Percentiles rank a stretch among this genome's conserved stretches.
phyloP scores from a whole-genome alignment of 2,329 filamentous ascomycete genomes.

The Calycina marina region DNA sequence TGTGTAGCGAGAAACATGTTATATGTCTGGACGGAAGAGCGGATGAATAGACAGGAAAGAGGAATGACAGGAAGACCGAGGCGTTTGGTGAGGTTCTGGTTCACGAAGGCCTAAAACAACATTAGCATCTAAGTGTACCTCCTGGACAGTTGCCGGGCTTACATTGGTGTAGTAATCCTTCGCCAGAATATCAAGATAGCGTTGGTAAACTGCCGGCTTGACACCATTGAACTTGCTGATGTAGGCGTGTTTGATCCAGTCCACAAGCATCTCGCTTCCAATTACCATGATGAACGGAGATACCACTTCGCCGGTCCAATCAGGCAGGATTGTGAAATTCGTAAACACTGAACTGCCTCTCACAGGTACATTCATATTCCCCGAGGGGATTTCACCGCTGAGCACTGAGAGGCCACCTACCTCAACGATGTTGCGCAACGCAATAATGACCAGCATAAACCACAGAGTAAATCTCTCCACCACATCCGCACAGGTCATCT shows the following conservation, averaged over 20 bases:
- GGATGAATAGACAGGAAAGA: constrained; percentile 85
- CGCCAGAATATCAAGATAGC: constrained; percentile 83
- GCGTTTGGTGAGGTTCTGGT: constrained; percentile 78
- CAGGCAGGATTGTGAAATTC: constrained; percentile 78
- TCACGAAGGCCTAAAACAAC: constrained; percentile 64
- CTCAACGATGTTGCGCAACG: constrained; percentile 89
- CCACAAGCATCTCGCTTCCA: constrained; percentile 91
- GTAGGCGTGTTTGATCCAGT: constrained; percentile 94
- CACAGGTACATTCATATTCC: constrained; percentile 38
- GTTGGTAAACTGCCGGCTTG: constrained; percentile 75
- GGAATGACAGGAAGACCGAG: constrained; percentile 86
- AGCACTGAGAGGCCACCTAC: constrained; percentile 66
- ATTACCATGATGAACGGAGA: constrained; percentile 89
- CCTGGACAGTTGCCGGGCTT: constrained; percentile 21
- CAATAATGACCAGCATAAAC: constrained; percentile 95
- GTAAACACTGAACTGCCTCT: constrained; percentile 66
- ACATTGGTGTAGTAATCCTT: constrained; percentile 97
- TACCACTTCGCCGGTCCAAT: constrained; percentile 76
- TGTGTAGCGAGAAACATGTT: constrained; percentile 93
- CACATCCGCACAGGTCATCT: constrained; percentile 89
- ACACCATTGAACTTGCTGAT: constrained; percentile 98
- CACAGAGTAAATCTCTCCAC: constrained; percentile 96
- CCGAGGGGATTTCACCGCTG: constrained; percentile 27
- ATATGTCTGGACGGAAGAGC: constrained; percentile 88
- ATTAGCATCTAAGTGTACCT: too few relatives aligned